These are phyloP conservation scores for Aplosporella prunicola DNA, from an alignment of 2,329 filamentous ascomycete genomes.

Conservation along the genomic window DNA sequence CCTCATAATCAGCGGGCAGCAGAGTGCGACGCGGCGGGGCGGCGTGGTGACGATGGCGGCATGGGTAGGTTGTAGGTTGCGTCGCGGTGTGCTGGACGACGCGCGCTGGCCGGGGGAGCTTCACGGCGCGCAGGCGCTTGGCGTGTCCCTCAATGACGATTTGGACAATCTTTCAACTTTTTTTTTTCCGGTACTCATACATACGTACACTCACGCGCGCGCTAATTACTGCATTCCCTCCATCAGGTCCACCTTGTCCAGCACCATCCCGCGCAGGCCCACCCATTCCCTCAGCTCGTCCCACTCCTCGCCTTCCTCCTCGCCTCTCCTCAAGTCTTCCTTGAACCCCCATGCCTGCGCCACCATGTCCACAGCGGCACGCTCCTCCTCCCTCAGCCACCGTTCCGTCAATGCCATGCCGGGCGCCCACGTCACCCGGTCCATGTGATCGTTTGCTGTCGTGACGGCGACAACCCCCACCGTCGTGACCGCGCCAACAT, in stretches of 20 bases:
- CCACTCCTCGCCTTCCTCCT: conserved; percentile 89
- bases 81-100: no score
- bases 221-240: conserved; percentile 68
- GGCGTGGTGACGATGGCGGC: neutral
- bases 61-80: conserved; percentile 5
- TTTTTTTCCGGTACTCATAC: no score
- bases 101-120: no score
- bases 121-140: no score
- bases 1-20: conserved; percentile 10
- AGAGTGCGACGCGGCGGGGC: conserved; percentile 1
- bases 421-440: conserved; percentile 78
- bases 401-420: conserved; percentile 72
- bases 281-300: conserved; percentile 75
- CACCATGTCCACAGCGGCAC: conserved; percentile 75
- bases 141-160: no score
- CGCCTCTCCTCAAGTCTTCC: conserved; percentile 67
- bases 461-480: conserved; percentile 77
- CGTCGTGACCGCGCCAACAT: conserved; percentile 69
- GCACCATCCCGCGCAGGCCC: conserved; percentile 73
- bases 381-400: conserved; percentile 84
- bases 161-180: no score
- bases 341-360: conserved; percentile 88
- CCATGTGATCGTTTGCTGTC: conserved; percentile 91
- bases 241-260: conserved; percentile 86
- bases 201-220: no score